These are phyloP conservation scores for Antitrichia curtipendula DNA, from an alignment of 225 moss, liverwort and hornwort genomes.

Conservation along the genomic window DNA sequence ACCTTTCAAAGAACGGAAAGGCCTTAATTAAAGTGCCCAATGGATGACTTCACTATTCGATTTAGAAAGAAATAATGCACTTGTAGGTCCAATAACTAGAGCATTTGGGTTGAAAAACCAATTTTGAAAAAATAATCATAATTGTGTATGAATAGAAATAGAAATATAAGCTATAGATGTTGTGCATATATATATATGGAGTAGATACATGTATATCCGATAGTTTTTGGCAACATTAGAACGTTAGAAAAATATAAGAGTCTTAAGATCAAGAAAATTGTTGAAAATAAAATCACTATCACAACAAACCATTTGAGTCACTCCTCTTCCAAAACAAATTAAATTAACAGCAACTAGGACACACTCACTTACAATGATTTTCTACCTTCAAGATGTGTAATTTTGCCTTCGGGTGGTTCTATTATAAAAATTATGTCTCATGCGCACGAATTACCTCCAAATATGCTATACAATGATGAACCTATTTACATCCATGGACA, in stretches of 20 bases:
- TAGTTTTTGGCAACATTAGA: neutral
- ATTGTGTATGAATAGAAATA: too few relatives aligned
- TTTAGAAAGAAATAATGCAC: neutral
- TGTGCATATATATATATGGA: neutral
- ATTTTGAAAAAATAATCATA: neutral
- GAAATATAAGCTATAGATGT: too few relatives aligned
- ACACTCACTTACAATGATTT: neutral
- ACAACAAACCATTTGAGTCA: neutral
- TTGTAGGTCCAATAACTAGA: neutral
- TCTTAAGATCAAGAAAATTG: rapidly evolving
- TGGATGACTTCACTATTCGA: neutral
- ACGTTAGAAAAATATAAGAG: neutral
- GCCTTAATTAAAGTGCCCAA: neutral
- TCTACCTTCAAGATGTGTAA: rapidly evolving
- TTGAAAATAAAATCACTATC: neutral
- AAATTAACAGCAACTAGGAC: neutral
- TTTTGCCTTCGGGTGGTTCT: neutral
- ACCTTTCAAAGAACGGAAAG: rapidly evolving
- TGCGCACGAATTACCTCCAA: rapidly evolving
- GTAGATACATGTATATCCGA: neutral
- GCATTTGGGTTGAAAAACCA: neutral
- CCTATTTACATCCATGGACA: neutral
- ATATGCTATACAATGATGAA: neutral
- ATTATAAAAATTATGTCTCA: rapidly evolving
- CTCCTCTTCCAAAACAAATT: neutral